Base-by-base conservation (phyloP, 345 rosid genomes). In the Citrus trifoliata region DNA sequence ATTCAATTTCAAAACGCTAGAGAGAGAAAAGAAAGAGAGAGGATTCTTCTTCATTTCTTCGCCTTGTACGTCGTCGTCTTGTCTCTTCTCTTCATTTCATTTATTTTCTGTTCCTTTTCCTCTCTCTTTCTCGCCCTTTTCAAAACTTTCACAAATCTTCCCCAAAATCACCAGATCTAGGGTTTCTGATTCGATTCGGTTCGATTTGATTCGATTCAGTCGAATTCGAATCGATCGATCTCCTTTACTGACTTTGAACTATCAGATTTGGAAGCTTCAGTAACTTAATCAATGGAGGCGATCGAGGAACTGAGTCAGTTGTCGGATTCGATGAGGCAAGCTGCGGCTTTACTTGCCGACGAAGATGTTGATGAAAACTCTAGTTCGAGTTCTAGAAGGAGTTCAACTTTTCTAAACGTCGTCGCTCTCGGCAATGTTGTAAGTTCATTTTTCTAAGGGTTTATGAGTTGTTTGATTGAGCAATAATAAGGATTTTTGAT, bases 391-490 rank as follows among this genome's bases (percentile, higher is more conserved):
- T 88, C 93, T 6, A 82, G 76, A 77, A 89, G 98, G 22, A 74
- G 88, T 22, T 86, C 92, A 55, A 89, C 95, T 84, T 92, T 91
- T 78, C 98, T 92, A 59, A 95, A 92, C 78, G 99, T 92, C 71
- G 93, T 95, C 48, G 92, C 89, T 63, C 93, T 95, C 33, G 99
- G 99, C 89, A 92, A 89, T 87, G 94, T 93, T 72, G 98, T 95
- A 83, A 86, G 98, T 90, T 72, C 66, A 40, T 19, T 37, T 82
- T 33, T 25, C 61, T 24, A 53, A 5, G 8, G 56, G 13, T 76
- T 67, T 76, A 67, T 32, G 37, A 32, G 38, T 46, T 62, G 22
- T 75, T 28, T 40, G 78, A 14, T 51, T 42, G 12, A 42, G 58
- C 5, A 53, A 19, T 53, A 18, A 4, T 53, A 18, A 19, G 58